phyloP scores from a whole-genome alignment of 1,139 yeast species.

The Lodderomyces elongisporus region DNA sequence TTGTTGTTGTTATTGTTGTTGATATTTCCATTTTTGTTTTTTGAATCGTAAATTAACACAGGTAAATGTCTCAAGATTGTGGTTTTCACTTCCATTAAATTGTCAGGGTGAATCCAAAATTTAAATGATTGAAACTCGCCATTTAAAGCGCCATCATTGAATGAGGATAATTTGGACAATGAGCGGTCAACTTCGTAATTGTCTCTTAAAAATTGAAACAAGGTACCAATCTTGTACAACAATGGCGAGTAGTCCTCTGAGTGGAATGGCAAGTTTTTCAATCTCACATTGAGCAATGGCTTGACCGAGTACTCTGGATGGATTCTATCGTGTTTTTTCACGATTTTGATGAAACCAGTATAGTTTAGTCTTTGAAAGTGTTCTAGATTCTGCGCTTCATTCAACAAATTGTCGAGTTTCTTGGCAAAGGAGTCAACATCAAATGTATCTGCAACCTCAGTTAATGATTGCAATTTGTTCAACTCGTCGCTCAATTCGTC shows the following conservation, averaged over 20 bases:
- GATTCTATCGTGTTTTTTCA: slow-evolving; percentile 90
- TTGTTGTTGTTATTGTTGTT: slow-evolving; percentile 32
- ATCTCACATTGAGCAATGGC: slow-evolving; percentile 82
- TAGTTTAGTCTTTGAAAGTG: slow-evolving; percentile 86
- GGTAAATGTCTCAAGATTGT: slow-evolving; percentile 90
- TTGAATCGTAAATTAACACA: slow-evolving; percentile 67
- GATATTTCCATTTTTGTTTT: slow-evolving; percentile 35
- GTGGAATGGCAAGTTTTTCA: slow-evolving; percentile 85
- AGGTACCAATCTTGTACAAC: slow-evolving; percentile 72
- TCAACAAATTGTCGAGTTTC: slow-evolving; percentile 67
- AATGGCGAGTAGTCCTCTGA: slow-evolving; percentile 93
- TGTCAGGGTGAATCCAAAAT: slow-evolving; percentile 96
- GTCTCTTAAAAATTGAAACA: slow-evolving; percentile 78
- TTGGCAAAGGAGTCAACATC: slow-evolving; percentile 55
- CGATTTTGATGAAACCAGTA: slow-evolving; percentile 92
- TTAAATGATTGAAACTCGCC: slow-evolving; percentile 72
- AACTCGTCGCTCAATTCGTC: slow-evolving; percentile 63
- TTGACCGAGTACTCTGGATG: slow-evolving; percentile 83
- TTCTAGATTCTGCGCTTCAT: slow-evolving; percentile 79
- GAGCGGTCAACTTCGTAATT: slow-evolving; percentile 44
- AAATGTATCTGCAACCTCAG: slow-evolving; percentile 35
- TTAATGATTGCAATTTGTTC: slow-evolving; percentile 51
- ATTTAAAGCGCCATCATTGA: slow-evolving; percentile 42
- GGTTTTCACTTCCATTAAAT: slow-evolving; percentile 94
- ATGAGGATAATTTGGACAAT: slow-evolving; percentile 41